Percentiles rank a stretch among this genome's conserved stretches.
These are phyloP conservation scores for Boletellus sp. DNA, from an alignment of 1,284 basidiomycete genomes.

Conservation along the genomic window DNA sequence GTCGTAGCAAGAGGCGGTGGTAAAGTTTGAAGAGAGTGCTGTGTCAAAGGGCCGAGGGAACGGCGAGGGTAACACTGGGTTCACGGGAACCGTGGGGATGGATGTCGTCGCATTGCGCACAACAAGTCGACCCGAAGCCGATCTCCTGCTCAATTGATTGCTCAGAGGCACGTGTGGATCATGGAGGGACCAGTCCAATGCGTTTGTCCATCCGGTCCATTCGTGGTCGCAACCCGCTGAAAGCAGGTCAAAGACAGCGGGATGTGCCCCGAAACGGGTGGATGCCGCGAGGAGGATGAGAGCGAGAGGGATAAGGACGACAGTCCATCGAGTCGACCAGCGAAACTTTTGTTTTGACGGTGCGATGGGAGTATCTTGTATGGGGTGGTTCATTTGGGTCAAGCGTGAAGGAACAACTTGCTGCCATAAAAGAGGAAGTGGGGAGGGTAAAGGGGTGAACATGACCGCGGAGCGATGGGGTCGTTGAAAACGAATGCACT, in stretches of 20 bases:
- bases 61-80: conserved; percentile 57
- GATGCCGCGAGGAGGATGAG: conserved; percentile 52
- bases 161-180: conserved; percentile 34
- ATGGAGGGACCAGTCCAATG: conserved; percentile 38
- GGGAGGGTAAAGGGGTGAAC: conserved; percentile 53
- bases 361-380: conserved; percentile 7
- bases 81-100: conserved; percentile 40
- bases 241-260: conserved; percentile 44
- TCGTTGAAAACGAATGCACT: conserved; percentile 12
- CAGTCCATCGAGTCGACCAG: conserved; percentile 45
- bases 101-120: conserved; percentile 16
- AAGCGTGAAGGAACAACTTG: conserved; percentile 1
- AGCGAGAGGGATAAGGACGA: conserved; percentile 51
- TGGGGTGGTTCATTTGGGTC: conserved; percentile 7
- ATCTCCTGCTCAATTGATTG: conserved; percentile 3
- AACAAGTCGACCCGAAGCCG: background rate
- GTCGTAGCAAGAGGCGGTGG: conserved; percentile 55
- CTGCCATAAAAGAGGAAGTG: conserved; percentile 24
- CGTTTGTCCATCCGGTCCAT: conserved; percentile 26
- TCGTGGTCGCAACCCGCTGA: conserved; percentile 23
- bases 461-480: conserved; percentile 27
- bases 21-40: conserved; percentile 59
- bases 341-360: conserved; percentile 41
- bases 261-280: conserved; percentile 48
- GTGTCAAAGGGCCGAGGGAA: conserved; percentile 77